A percentile compares a stretch with the other conserved stretches of the same genome.
These are phyloP conservation scores for Ustanciosporium gigantosporum DNA, from an alignment of 1,284 basidiomycete species.

Conservation along the genomic window DNA sequence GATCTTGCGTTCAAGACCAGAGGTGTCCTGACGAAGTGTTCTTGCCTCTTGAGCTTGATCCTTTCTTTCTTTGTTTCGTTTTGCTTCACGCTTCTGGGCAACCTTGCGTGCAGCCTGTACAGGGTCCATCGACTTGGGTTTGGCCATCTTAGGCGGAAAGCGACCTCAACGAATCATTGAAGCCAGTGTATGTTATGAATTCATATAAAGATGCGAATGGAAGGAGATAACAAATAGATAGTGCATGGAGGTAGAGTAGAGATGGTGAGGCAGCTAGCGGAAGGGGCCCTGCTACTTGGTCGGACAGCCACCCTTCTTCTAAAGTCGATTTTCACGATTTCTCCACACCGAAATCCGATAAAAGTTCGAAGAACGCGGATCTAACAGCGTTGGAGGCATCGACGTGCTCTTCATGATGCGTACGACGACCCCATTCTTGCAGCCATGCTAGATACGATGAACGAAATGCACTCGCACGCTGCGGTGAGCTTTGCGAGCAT, in stretches of 20 bases:
- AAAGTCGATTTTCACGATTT: no score
- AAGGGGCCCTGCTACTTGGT: no score
- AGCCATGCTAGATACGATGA: slow-evolving; percentile 22
- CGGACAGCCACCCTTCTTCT: no score
- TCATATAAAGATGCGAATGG: neutral
- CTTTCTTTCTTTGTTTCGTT: slow-evolving; percentile 55
- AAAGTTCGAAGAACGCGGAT: slow-evolving; percentile 13
- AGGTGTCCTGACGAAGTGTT: slow-evolving; percentile 21
- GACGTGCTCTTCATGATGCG: slow-evolving; percentile 29
- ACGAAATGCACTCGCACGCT: slow-evolving; percentile 10
- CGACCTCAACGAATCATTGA: no score
- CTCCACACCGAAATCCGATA: slow-evolving; percentile 37
- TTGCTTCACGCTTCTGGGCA: slow-evolving; percentile 39
- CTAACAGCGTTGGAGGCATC: slow-evolving; percentile 15
- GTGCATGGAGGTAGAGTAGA: no score
- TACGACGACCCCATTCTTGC: slow-evolving; percentile 15
- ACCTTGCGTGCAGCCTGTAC: slow-evolving; percentile 61
- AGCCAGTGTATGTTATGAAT: neutral
- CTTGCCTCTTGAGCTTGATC: slow-evolving; percentile 49
- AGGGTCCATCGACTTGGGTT: slow-evolving; percentile 50
- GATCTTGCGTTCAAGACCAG: slow-evolving; percentile 42
- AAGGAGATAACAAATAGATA: neutral
- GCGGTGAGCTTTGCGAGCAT: slow-evolving; percentile 10
- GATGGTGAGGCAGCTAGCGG: no score
- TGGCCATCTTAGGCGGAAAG: slow-evolving; percentile 5